Conservation (phyloP, 2,329 filamentous ascomycete genomes). For the Apiospora aurea region DNA sequence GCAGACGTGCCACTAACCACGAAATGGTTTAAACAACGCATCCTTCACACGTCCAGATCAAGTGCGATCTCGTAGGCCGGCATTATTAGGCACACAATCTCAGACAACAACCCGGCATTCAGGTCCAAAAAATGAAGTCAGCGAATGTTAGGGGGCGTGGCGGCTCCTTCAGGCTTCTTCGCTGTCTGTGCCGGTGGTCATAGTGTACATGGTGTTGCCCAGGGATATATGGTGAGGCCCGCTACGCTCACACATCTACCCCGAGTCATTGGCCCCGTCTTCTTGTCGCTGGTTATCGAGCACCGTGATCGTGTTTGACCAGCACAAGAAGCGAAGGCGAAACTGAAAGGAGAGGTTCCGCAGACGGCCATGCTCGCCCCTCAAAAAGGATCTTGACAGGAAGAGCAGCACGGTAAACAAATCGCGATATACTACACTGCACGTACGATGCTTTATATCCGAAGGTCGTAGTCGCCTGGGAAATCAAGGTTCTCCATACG, state of each 20-base stretch:
- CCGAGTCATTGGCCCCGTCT: slow-evolving; percentile 18
- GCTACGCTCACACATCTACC: slow-evolving; percentile 16
- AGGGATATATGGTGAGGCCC: slow-evolving; percentile 14
- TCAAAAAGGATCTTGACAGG: not conserved
- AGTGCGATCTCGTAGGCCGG: slow-evolving; percentile 4
- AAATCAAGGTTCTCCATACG: not conserved
- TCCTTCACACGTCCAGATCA: slow-evolving; percentile 7
- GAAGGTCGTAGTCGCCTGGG: not conserved
- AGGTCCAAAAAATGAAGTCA: not conserved
- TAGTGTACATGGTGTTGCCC: slow-evolving; percentile 2
- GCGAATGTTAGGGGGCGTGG: not conserved
- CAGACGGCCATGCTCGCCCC: not conserved
- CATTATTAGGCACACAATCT: slow-evolving; percentile 16
- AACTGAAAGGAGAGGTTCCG: not conserved
- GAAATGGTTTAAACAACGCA: slow-evolving; percentile 19
- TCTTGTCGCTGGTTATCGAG: not conserved
- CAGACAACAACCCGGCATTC: not conserved
- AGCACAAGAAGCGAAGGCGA: not conserved
- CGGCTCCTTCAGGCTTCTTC: not conserved
- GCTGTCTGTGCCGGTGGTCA: not conserved
- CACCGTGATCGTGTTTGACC: not conserved
- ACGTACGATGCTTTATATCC: not conserved
- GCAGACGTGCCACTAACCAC: slow-evolving; percentile 2
- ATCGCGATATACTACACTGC: not conserved
- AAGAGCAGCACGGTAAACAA: not conserved